Evolutionary conservation across 2,329 filamentous ascomycete species (phyloP).

Genomic region (Calycina marina): DNA sequence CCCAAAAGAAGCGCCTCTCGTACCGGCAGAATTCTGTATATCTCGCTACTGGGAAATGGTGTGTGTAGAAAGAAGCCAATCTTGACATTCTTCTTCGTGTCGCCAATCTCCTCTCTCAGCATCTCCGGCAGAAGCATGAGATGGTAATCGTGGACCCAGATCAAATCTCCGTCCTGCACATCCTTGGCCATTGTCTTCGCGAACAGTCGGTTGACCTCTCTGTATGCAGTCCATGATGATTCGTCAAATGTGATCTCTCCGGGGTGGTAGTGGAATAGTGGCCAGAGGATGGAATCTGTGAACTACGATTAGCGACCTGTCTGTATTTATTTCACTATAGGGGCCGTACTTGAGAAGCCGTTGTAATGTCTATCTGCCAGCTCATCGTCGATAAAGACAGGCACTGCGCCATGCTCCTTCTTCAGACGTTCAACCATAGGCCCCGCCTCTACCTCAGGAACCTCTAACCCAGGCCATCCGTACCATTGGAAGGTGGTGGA

Average conservation of each 20-base stretch:
- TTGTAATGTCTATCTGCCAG: slow-evolving; percentile 95
- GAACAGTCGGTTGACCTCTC: slow-evolving; percentile 83
- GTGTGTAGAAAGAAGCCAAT: slow-evolving; percentile 98
- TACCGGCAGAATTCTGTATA: slow-evolving; percentile 89
- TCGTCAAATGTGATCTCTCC: slow-evolving; percentile 98
- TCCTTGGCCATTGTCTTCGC: slow-evolving; percentile 77
- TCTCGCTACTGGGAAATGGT: slow-evolving; percentile 91
- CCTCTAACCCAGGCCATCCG: slow-evolving; percentile 88
- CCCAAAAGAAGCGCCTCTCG: slow-evolving; percentile 78
- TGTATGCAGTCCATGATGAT: slow-evolving; percentile 83
- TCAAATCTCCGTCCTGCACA: slow-evolving; percentile 81
- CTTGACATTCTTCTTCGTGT: slow-evolving; percentile 78
- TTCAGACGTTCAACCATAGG: slow-evolving; percentile 64
- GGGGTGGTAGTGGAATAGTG: slow-evolving; percentile 95
- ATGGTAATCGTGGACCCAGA: slow-evolving; percentile 99
- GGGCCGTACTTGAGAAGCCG: slow-evolving; percentile 73
- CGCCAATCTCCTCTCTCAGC: slow-evolving; percentile 78
- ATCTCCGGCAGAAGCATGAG: slow-evolving; percentile 93
- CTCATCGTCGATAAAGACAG: slow-evolving; percentile 87
- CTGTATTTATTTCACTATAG: neutral
- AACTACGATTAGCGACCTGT: slow-evolving; percentile 6
- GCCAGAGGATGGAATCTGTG: slow-evolving; percentile 94
- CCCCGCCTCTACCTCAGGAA: slow-evolving; percentile 69
- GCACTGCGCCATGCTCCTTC: slow-evolving; percentile 77
- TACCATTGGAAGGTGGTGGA: slow-evolving; percentile 96